Base-by-base conservation (phyloP, 768 basidiomycete species). In the Rhodotorula paludigena region DNA sequence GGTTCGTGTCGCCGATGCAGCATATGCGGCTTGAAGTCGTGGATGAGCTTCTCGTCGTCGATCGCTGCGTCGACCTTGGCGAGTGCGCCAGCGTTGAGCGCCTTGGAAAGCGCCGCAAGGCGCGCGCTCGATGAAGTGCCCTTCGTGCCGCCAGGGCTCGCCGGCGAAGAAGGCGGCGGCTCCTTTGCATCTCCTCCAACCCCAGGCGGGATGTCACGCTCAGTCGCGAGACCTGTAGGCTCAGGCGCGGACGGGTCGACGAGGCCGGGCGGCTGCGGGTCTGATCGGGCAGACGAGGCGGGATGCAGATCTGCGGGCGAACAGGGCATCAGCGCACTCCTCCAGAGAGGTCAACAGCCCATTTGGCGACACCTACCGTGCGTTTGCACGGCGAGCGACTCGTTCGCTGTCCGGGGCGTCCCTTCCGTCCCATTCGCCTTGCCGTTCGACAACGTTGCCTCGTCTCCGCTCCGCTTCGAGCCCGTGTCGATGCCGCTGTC, bases 11-110 rank as follows among this genome's bases (percentile, higher is more conserved):
- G 23, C 25, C 79, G 78, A 65, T 87, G 86, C 8, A 87, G 75
- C 59, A 85, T 80, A 71, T 87, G 85, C 21, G 87, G 87, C 25
- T 80, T 77, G 77, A 86, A 86, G 60, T 85, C 84, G 60, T 83
- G 81, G 53, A 80, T 75, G 28, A 78, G 76, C 51, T 77, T 78
- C 28, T 79, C 78, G 66, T 81, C 80, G 47, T 79, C 77, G 21
- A 80, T 78, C 9, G 79, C 80, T 1, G 80, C 79, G 63, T 78
- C 76, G n/a, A 79, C 76, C 57, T 80, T 77, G 16, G 77, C 77
- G 3, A 80, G 61, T 3, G 77, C 80, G 20, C 80, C 80, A 12
- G 78, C 78, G 58, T 78, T 73, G 41, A 74, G 60, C 28, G 68
- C 62, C 56, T 59, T 66, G 35, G 55, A 59, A 23, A 73, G 63